Base-by-base conservation (phyloP, 768 basidiomycete genomes). In the Coprinellus micaceus region DNA sequence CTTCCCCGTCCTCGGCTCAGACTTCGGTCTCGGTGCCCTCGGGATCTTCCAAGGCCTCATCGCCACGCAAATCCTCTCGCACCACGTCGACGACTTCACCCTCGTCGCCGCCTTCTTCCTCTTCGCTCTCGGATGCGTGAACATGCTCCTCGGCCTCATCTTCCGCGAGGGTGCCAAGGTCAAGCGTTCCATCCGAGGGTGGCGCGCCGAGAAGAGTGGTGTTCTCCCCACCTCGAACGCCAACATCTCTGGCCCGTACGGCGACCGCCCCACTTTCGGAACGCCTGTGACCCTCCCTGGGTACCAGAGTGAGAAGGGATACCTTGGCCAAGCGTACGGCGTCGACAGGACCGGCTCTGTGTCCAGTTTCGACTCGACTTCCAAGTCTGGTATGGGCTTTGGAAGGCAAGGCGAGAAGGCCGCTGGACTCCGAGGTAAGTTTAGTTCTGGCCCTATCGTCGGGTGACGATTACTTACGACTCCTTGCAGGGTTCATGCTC, bases 61-160 rank as follows among this genome's bases (percentile, higher is more conserved):
- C 55, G 85, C 85, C 9, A 86, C 86, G 28, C 80, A 84, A 17
- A 78, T 89, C 57, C 82, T 89, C 52, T 86, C 86, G 4, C 88
- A 90, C 74, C 81, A 86, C 69, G 91, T 94, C 57, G 86, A 92
- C 64, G 84, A 83, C 58, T 95, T 96, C 76, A 85, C 92, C 21
- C 89, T 95, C 66, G 93, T 93, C 59, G 79, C 92, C 4, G 92
- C 89, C 46, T 95, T 95, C 79, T 86, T 96, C 77, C 82, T 96
- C 58, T 96, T 96, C 76, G 81, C 91, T 51, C 66, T 96, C 56
- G 94, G 93, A n/a, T 93, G 91, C 71, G 71, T 96, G 54, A 93
- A 96, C 75, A 84, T 93, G 62, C 69, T 93, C 57, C 76, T 85
- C 59, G 88, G 88, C 40, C 80, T 91, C 61, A 80, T 88, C 67